phyloP scores from a whole-genome alignment of 805 yeast genomes.

The Soucietia sequanensis region DNA sequence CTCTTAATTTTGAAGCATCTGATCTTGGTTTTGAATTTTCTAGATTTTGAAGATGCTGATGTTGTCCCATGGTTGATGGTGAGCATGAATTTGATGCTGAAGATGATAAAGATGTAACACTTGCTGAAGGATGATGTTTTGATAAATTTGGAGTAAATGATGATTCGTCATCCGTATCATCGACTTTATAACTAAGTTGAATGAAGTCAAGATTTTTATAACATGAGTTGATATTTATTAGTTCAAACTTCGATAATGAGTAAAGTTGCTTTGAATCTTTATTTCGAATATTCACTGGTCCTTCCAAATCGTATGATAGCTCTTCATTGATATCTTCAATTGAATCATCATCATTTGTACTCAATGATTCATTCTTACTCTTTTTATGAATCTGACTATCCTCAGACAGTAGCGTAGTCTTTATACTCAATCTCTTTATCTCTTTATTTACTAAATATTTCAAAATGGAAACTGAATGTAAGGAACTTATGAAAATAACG shows the following conservation, averaged over 20 bases:
- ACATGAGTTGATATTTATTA: slow-evolving; percentile 15
- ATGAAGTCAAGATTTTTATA: slow-evolving; percentile 22
- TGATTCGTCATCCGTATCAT: too few species aligned
- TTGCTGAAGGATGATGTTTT: too few species aligned
- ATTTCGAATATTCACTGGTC: slow-evolving; percentile 2
- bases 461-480: slow-evolving; percentile 29
- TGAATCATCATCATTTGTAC: neutral
- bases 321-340: slow-evolving; percentile 8
- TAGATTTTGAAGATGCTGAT: too few species aligned
- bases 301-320: slow-evolving; percentile 7
- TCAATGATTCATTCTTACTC: neutral
- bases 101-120: too few species aligned
- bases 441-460: slow-evolving; percentile 25
- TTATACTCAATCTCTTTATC: slow-evolving; percentile 7
- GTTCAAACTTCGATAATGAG: slow-evolving; percentile 21
- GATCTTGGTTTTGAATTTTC: too few species aligned
- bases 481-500: slow-evolving; percentile 21
- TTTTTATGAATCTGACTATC: neutral
- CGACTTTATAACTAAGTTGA: slow-evolving; percentile 12
- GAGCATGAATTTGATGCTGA: too few species aligned
- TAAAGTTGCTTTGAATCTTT: slow-evolving; percentile 4
- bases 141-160: too few species aligned
- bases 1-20: slow-evolving; percentile 28
- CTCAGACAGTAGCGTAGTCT: too few species aligned
- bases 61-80: too few species aligned